Percentiles rank a stretch among this genome's conserved stretches.
Conservation (phyloP, 805 yeast species). For the Saccharomycopsis microspora region DNA sequence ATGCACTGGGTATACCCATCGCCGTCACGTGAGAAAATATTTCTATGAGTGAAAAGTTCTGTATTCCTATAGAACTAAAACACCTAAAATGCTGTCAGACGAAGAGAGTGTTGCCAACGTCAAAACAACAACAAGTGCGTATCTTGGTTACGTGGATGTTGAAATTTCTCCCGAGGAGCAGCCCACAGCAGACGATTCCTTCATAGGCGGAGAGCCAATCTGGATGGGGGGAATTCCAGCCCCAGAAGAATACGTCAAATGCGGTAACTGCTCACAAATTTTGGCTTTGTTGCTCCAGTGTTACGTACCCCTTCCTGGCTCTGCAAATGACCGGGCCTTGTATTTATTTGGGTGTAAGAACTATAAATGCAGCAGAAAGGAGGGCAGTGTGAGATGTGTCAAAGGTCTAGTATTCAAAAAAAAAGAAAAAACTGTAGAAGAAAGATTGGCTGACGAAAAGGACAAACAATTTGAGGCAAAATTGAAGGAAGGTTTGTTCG, state of each 20-base stretch:
- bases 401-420: conserved; percentile 44
- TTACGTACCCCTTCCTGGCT: conserved; percentile 62
- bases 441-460: background rate
- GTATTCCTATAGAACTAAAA: no score
- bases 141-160: conserved; percentile 56
- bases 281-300: conserved; percentile 72
- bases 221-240: conserved; percentile 61
- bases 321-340: conserved; percentile 67
- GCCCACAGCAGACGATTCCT: conserved; percentile 51
- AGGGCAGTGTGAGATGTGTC: conserved; percentile 64
- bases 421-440: conserved; percentile 18
- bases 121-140: conserved; percentile 20
- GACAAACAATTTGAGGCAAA: conserved; percentile 1
- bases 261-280: conserved; percentile 52
- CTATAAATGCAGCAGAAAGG: conserved; percentile 51
- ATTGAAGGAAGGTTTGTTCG: conserved; percentile 6
- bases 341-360: conserved; percentile 71
- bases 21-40: no score
- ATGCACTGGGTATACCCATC: no score
- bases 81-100: background rate
- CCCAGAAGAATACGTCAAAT: conserved; percentile 31
- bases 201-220: conserved; percentile 67
- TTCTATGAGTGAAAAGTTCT: no score
- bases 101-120: conserved; percentile 2
- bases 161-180: conserved; percentile 37